Evolutionary conservation across 2,329 filamentous ascomycete genomes (phyloP), one percentile per base, ranked within the genome.

Genomic region (Rhynchosporium agropyri): DNA sequence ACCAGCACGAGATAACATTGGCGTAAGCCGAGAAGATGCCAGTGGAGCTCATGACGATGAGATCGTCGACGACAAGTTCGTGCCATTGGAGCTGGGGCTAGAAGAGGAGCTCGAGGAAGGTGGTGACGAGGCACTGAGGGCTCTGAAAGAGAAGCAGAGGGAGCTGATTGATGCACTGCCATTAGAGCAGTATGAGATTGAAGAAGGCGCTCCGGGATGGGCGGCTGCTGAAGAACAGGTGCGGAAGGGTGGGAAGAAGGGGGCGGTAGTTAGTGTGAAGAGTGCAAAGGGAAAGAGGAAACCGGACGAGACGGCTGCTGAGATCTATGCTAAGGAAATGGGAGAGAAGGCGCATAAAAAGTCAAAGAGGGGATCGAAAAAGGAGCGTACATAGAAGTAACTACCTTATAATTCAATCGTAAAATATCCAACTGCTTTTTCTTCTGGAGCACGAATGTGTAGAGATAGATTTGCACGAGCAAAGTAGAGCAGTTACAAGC

Each of bases 91-190:
- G 56, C 84, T 83, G 50, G 82, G 83, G 5, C 79, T 97, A 6
- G 86, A 92, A 36, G 90, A 95, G 9, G 95, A 98, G 76, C 81
- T 98, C 20, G 88, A 89, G 60, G 91, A 95, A 73, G 93, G 88
- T 15, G 92, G 89, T 1, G 86, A 94, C 65, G 89, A 95, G 75
- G 86, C 90, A 31, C 77, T 92, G 65, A 81, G 81, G 54, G 86
- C 85, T 63, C 79, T 96, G 71, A 85, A 85, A 69, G 87, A 90
- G 76, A 91, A 94, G 77, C 91, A 96, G 77, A 87, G 89, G 71
- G 90, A 91, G 69, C 80, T 98, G 68, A 97, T 98, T 72, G 91
- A 97, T 79, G 89, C 92, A 66, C 79, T 98, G 65, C 93, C 94
- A 50, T 81, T 98, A 58, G 92, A 97, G 72, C 88, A 90, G 86